Evolutionary conservation across 225 moss, liverwort and hornwort genomes (phyloP).

Genomic region (Antitrichia curtipendula): DNA sequence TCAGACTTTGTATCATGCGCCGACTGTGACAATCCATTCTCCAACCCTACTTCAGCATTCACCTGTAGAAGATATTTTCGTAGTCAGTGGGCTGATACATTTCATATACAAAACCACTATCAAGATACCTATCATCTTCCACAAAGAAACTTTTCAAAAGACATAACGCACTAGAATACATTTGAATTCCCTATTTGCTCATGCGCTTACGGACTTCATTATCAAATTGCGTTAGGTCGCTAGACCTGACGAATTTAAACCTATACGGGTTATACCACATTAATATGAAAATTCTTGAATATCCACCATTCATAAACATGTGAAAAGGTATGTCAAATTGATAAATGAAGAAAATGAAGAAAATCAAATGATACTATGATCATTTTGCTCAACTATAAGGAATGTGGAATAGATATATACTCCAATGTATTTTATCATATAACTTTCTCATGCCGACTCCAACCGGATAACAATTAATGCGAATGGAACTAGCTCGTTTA

Average conservation of each 20-base stretch:
- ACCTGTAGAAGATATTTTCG: slow-evolving; percentile 1
- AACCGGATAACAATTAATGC: background rate
- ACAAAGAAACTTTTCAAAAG: background rate
- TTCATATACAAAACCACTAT: background rate
- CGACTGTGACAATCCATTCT: slow-evolving; percentile 38
- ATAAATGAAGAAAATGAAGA: background rate
- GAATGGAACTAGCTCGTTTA: background rate
- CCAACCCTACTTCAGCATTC: slow-evolving; percentile 21
- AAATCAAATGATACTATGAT: background rate
- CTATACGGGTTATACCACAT: background rate
- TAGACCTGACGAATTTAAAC: background rate
- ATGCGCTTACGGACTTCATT: background rate
- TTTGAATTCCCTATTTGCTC: background rate
- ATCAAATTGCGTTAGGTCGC: background rate
- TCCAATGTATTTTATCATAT: background rate
- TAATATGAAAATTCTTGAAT: background rate
- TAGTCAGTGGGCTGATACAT: background rate
- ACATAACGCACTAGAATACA: background rate
- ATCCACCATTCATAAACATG: background rate
- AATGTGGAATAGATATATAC: background rate
- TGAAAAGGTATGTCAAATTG: background rate
- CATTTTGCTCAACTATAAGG: background rate
- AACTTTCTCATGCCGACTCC: background rate
- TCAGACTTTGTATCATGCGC: slow-evolving; percentile 27
- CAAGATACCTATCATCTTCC: background rate